Conservation (phyloP, 2,329 filamentous ascomycete species). For the Fusarium sp. region DNA sequence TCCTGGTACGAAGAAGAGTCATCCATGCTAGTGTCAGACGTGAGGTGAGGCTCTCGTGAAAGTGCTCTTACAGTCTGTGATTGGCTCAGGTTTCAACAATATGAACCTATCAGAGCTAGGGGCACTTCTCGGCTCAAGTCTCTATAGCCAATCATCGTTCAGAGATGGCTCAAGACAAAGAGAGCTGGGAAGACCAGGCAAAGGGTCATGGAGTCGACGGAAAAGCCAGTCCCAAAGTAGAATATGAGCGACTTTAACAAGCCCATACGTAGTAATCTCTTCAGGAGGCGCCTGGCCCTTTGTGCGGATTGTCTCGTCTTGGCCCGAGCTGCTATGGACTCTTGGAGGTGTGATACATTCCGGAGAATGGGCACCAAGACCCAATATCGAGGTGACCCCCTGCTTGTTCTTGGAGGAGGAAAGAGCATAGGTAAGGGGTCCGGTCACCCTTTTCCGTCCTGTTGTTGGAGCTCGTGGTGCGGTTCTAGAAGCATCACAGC, state of each 20-base stretch:
- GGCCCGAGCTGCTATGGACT: conserved; percentile 19
- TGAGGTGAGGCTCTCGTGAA: conserved; percentile 49
- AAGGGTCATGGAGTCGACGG: conserved; percentile 34
- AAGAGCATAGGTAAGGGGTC: neutral
- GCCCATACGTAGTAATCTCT: conserved; percentile 1
- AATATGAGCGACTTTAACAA: conserved; percentile 40
- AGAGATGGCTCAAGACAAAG: conserved; percentile 32
- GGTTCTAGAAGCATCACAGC: conserved; percentile 34
- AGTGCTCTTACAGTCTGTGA: conserved; percentile 42
- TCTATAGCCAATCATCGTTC: conserved; percentile 13
- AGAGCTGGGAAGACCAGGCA: conserved; percentile 33
- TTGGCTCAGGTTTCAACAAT: conserved; percentile 36
- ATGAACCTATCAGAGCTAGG: conserved; percentile 14
- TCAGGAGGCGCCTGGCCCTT: conserved; percentile 34
- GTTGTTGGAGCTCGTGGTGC: conserved; percentile 27
- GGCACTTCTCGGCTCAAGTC: conserved; percentile 19
- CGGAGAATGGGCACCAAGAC: conserved; percentile 17
- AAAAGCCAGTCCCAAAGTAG: conserved; percentile 40
- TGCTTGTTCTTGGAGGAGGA: conserved; percentile 27
- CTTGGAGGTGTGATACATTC: conserved; percentile 29
- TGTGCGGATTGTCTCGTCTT: neutral
- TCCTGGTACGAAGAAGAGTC: conserved; percentile 32
- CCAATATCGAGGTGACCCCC: conserved; percentile 21
- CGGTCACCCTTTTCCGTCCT: conserved; percentile 12
- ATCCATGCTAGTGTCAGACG: conserved; percentile 46